A percentile compares a stretch with the other conserved stretches of the same genome.
These are phyloP conservation scores for Plasmodium adleri DNA, from an alignment of 169 alveolate genomes.

Conservation along the genomic window DNA sequence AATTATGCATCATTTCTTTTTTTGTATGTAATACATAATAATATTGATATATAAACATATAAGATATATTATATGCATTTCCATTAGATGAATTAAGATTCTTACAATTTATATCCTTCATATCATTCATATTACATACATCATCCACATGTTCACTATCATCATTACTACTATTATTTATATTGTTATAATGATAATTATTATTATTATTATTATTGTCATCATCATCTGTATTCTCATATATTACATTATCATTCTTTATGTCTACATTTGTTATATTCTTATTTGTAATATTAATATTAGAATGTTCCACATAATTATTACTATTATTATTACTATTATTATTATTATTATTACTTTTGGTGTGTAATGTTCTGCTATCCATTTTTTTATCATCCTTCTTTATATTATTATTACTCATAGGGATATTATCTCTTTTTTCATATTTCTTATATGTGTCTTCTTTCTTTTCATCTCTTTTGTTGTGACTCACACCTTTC, in stretches of 20 bases:
- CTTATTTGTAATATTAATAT: neutral
- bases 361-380: neutral
- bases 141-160: neutral
- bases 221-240: neutral
- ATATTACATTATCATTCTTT: neutral
- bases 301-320: neutral
- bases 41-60: constrained; percentile 67
- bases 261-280: neutral
- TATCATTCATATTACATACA: neutral
- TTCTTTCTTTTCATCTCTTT: neutral
- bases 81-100: constrained; percentile 3
- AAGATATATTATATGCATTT: constrained; percentile 45
- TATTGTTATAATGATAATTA: neutral
- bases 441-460: neutral
- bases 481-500: neutral
- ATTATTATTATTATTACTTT: neutral
- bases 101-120: constrained; percentile 17
- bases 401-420: neutral
- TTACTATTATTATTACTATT: neutral
- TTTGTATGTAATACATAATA: constrained; percentile 61
- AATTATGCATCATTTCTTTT: constrained; percentile 68
- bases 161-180: neutral
- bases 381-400: too few species aligned
- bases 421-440: neutral
- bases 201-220: neutral